Evolutionary conservation across 306 rosid genomes (phyloP).

Genomic region (Lathyrus aphaca): DNA sequence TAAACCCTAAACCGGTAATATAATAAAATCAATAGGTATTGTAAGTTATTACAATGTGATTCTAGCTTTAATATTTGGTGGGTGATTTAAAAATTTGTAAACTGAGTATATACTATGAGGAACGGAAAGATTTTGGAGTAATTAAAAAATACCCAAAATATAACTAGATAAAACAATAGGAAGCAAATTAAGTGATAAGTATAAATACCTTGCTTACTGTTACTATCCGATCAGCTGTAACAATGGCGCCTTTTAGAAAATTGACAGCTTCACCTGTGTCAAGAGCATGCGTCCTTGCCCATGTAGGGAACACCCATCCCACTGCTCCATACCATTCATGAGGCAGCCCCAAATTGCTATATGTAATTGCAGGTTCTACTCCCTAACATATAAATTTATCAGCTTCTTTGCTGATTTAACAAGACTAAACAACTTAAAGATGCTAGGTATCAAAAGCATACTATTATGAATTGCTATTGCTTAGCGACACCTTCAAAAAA

Average conservation of each 20-base stretch:
- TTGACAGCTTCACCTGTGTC: slow-evolving; percentile 90
- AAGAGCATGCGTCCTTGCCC: slow-evolving; percentile 96
- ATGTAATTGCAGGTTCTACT: slow-evolving; percentile 81
- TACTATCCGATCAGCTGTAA: slow-evolving; percentile 81
- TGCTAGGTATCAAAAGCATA: slow-evolving; percentile 19
- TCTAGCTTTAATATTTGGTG: background rate
- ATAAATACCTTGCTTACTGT: slow-evolving; percentile 81
- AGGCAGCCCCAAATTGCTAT: slow-evolving; percentile 77
- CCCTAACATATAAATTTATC: slow-evolving; percentile 58
- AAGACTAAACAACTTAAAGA: slow-evolving; percentile 29
- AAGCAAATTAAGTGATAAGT: slow-evolving; percentile 33
- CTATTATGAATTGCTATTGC: slow-evolving; percentile 18
- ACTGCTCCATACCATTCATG: slow-evolving; percentile 81
- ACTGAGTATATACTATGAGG: slow-evolving; percentile 16
- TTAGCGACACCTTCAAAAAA: slow-evolving; percentile 19
- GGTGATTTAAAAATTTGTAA: background rate
- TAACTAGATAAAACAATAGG: slow-evolving; percentile 31
- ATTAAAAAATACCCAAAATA: slow-evolving; percentile 15
- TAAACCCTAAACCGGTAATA: no score
- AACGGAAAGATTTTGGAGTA: slow-evolving; percentile 4
- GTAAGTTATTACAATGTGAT: slow-evolving; percentile 2
- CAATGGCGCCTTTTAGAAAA: slow-evolving; percentile 86
- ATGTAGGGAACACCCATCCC: slow-evolving; percentile 84
- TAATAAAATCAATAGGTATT: slow-evolving; percentile 17
- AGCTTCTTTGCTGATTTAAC: slow-evolving; percentile 33